Evolutionary conservation across 1,284 basidiomycete genomes (phyloP), one percentile per base, ranked within the genome.

Genomic region (Trichosporon faecale): DNA sequence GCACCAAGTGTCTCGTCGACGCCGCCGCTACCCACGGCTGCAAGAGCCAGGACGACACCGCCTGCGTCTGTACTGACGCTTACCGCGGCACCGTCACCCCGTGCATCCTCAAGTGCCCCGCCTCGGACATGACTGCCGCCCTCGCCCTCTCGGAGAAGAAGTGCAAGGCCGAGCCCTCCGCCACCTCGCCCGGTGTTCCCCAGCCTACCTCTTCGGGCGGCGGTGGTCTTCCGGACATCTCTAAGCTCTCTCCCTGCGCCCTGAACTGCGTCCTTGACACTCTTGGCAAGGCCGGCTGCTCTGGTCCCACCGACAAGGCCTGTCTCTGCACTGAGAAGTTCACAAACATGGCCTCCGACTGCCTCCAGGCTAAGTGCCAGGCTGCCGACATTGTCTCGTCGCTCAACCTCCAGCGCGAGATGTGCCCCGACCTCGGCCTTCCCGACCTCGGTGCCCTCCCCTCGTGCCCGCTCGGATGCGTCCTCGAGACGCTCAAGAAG

Each of bases 361-460:
- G 64, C 25, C 27, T 60, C 12, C 29, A 14, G 14, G n/a, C n/a
- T 6, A 61, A 31, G 27, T 65, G 68, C 64, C 25, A 9, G 52
- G 6, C 33, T 6, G 14, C 11, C 14, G 68, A 65, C 27, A 23
- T 57, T 12, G 8, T 49, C 29, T 18, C 64, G 4, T 55, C 55
- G 2, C 64, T 68, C 27, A 49, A 35, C n/a, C 52, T 68, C 27
- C 25, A 65, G 64, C 18, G 14, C 14, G 7, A 44, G 9, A 18
- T 68, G 18, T 68, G 68, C 52, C 68, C 68, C 27, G 29, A 65
- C 68, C 68, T 68, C 64, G 27, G 35, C 18, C 68, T 68, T 9
- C 68, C 68, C 25, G 27, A 68, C 68, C 68, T 68, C 29, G 9
- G 16, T 25, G 4, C 11, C 11, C 52, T 68, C 21, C 25, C 64